A percentile compares a stretch with the other conserved stretches of the same genome.
Conservation (phyloP, 495 filamentous ascomycete genomes). For the Penicillium manginii region DNA sequence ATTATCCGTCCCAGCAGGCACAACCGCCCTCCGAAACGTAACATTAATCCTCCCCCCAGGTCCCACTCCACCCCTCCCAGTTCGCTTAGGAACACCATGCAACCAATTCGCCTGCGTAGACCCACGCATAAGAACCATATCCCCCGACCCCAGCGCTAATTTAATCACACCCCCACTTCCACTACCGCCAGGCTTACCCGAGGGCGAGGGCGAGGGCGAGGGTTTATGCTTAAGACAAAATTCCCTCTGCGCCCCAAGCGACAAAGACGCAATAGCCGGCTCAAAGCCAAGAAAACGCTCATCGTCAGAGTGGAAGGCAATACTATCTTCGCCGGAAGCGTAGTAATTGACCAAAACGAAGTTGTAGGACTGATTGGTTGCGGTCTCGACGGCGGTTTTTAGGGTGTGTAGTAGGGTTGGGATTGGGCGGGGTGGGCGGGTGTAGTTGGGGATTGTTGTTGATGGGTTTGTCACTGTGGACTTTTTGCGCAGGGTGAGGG, state of each 20-base stretch:
- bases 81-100: constrained; percentile 74
- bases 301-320: constrained; percentile 75
- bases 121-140: constrained; percentile 75
- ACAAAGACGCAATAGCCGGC: constrained; percentile 72
- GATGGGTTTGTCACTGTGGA: constrained; percentile 29
- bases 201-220: constrained; percentile 14
- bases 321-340: constrained; percentile 68
- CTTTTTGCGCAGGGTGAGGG: constrained; percentile 38
- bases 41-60: constrained; percentile 72
- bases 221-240: constrained; percentile 75
- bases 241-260: constrained; percentile 66
- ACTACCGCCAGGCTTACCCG: neutral
- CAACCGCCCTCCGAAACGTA: constrained; percentile 68
- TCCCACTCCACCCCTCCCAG: constrained; percentile 48
- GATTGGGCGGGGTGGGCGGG: constrained; percentile 63
- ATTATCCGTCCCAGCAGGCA: constrained; percentile 70
- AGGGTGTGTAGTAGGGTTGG: constrained; percentile 66
- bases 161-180: constrained; percentile 47
- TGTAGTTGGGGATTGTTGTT: constrained; percentile 52
- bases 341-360: constrained; percentile 82
- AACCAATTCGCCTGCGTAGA: constrained; percentile 71
- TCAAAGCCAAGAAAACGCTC: constrained; percentile 70
- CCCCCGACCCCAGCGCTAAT: constrained; percentile 62
- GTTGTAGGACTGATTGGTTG: constrained; percentile 63
- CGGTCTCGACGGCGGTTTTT: constrained; percentile 56